Evolutionary conservation across 805 yeast species (phyloP).

Genomic region (Zygotorulaspora florentina): DNA sequence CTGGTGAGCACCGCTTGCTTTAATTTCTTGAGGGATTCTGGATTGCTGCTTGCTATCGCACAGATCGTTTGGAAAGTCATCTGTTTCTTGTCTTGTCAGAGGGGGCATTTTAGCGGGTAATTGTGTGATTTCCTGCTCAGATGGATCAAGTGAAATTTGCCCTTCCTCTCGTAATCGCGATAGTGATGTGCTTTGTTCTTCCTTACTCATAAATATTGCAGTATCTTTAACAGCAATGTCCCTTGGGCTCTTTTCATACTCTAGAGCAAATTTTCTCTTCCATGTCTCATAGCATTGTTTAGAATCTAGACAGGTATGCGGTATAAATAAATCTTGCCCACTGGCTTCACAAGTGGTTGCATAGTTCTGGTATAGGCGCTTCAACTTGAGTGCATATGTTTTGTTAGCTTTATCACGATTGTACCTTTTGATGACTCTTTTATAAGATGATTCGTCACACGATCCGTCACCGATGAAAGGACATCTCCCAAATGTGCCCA

Average conservation of each 20-base stretch:
- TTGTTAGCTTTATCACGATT: slow-evolving; percentile 31
- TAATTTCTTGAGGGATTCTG: slow-evolving; percentile 32
- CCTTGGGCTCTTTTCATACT: neutral
- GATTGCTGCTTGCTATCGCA: slow-evolving; percentile 24
- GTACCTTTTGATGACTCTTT: slow-evolving; percentile 31
- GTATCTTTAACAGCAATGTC: neutral
- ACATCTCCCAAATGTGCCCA: slow-evolving; percentile 57
- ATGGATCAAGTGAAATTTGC: slow-evolving; percentile 60
- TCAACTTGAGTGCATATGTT: slow-evolving; percentile 30
- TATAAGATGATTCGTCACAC: slow-evolving; percentile 29
- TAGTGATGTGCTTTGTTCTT: neutral
- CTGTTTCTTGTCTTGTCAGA: slow-evolving; percentile 30
- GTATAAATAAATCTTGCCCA: slow-evolving; percentile 18
- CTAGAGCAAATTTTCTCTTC: slow-evolving; percentile 8
- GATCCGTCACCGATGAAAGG: slow-evolving; percentile 66
- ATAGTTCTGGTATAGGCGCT: slow-evolving; percentile 29
- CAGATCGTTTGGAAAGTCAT: slow-evolving; percentile 32
- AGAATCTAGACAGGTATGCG: slow-evolving; percentile 27
- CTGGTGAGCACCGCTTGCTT: slow-evolving; percentile 37
- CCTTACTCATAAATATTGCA: neutral
- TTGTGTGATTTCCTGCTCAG: slow-evolving; percentile 43
- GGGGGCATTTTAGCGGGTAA: slow-evolving; percentile 3
- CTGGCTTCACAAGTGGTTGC: slow-evolving; percentile 22
- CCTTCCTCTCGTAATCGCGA: slow-evolving; percentile 19
- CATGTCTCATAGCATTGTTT: slow-evolving; percentile 18